phyloP scores from a whole-genome alignment of 78 protist species.

The Dictyostelium brefeldianum region DNA sequence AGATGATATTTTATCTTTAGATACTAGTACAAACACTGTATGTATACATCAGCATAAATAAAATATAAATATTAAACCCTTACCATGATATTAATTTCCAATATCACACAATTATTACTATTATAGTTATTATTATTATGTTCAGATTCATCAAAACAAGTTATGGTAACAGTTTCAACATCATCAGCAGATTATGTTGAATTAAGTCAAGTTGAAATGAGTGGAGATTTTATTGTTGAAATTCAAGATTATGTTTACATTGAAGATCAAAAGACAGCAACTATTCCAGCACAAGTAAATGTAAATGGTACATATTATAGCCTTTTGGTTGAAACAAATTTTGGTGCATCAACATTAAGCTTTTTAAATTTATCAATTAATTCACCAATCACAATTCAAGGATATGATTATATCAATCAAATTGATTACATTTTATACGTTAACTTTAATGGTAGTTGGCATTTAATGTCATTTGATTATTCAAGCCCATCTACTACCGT shows the following conservation, averaged over 20 bases:
- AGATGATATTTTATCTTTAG: neutral
- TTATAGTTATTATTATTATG: neutral
- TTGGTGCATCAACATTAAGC: neutral
- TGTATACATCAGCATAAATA: no score
- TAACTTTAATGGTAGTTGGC: neutral
- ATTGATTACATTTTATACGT: neutral
- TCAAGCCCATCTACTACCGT: neutral
- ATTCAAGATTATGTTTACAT: neutral
- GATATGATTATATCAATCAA: slow-evolving; percentile 2
- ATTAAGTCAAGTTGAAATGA: neutral
- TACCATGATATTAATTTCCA: no score
- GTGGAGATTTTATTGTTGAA: neutral
- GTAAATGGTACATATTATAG: neutral
- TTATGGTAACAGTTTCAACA: neutral
- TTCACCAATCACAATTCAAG: neutral
- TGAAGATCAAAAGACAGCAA: neutral
- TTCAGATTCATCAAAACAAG: neutral
- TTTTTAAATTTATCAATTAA: neutral
- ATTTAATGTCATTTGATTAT: neutral
- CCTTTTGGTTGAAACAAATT: neutral
- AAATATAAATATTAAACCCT: no score
- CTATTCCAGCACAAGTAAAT: neutral
- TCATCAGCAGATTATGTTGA: neutral
- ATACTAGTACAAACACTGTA: neutral
- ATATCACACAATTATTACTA: no score